Conservation (phyloP, 148 eudicot species). For the Vaccinium macrocarpon region DNA sequence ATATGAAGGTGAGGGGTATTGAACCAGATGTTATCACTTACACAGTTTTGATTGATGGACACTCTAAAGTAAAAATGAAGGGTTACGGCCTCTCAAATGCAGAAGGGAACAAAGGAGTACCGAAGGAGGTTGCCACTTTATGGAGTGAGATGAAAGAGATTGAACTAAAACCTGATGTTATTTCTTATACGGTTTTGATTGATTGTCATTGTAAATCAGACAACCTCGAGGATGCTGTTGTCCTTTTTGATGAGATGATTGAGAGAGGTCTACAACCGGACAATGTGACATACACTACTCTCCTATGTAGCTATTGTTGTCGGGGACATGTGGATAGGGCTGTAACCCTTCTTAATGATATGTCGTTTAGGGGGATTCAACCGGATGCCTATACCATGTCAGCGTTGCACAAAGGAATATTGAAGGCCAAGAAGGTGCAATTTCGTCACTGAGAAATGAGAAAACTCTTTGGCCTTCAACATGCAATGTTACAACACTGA, state of each 20-base stretch:
- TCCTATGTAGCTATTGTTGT: slow-evolving; percentile 42
- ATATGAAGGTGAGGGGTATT: slow-evolving; percentile 58
- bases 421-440: slow-evolving; percentile 41
- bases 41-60: slow-evolving; percentile 66
- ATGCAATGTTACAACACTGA: not conserved
- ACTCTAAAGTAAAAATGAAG: slow-evolving; percentile 31
- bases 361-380: slow-evolving; percentile 39
- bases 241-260: slow-evolving; percentile 55
- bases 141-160: slow-evolving; percentile 41
- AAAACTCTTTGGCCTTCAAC: not conserved
- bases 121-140: slow-evolving; percentile 21
- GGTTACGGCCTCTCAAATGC: not conserved
- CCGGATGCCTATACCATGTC: slow-evolving; percentile 36
- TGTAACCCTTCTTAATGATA: slow-evolving; percentile 35
- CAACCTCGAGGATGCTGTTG: slow-evolving; percentile 48
- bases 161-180: slow-evolving; percentile 46
- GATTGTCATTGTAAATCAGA: slow-evolving; percentile 47
- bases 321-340: slow-evolving; percentile 39
- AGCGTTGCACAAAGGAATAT: slow-evolving; percentile 32
- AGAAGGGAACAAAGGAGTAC: slow-evolving; percentile 16
- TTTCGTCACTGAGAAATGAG: slow-evolving; percentile 14
- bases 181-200: slow-evolving; percentile 51
- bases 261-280: slow-evolving; percentile 55
- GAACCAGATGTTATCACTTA: slow-evolving; percentile 59
- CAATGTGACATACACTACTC: slow-evolving; percentile 55